phyloP scores from a whole-genome alignment of 257 asterid genomes.

The Fraxinus americana region DNA sequence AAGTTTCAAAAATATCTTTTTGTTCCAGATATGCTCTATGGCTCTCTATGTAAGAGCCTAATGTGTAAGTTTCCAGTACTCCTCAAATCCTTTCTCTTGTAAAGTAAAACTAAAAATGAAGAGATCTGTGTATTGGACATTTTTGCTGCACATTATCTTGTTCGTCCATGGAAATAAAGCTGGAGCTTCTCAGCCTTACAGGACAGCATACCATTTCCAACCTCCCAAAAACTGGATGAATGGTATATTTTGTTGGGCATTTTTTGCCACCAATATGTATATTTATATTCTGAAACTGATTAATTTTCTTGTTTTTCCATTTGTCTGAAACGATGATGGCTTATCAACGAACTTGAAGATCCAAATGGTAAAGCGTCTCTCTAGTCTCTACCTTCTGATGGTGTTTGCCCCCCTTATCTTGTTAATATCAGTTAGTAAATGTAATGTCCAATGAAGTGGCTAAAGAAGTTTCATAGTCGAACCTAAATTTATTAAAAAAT shows the following conservation, averaged over 20 bases:
- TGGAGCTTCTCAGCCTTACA: slow-evolving; percentile 31
- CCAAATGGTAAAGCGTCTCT: slow-evolving; percentile 58
- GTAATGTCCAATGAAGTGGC: neutral
- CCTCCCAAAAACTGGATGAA: slow-evolving; percentile 66
- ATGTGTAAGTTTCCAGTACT: no score
- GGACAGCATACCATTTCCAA: slow-evolving; percentile 53
- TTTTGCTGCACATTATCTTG: neutral
- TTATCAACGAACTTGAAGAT: slow-evolving; percentile 39
- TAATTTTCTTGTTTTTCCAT: neutral
- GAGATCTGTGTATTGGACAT: neutral
- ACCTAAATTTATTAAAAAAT: neutral
- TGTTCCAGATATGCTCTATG: no score
- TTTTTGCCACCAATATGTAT: neutral
- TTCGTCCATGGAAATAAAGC: neutral
- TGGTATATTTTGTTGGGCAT: slow-evolving; percentile 27
- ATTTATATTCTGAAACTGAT: neutral
- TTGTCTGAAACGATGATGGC: slow-evolving; percentile 28
- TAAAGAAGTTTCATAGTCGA: neutral
- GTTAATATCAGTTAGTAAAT: neutral
- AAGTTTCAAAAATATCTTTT: no score
- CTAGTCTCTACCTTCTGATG: neutral
- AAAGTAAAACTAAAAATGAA: neutral
- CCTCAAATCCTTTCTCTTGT: no score
- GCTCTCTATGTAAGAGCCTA: no score
- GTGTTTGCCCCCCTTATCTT: neutral